Percentiles rank a stretch among this genome's conserved stretches.
These are phyloP conservation scores for Haberlea rhodopensis DNA, from an alignment of 257 asterid genomes.

Conservation along the genomic window DNA sequence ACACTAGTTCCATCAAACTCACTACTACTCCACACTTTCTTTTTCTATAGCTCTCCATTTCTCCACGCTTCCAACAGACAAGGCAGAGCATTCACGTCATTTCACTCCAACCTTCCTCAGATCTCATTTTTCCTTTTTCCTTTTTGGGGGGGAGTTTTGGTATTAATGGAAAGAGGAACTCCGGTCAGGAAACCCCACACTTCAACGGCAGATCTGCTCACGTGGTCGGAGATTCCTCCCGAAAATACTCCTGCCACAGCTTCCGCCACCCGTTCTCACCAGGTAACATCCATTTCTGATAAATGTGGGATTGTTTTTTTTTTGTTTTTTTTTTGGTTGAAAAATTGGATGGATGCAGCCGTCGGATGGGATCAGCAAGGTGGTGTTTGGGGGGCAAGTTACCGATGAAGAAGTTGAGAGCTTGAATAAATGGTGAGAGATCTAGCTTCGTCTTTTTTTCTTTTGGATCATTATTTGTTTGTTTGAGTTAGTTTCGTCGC, in stretches of 20 bases:
- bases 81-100: no score
- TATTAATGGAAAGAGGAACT: conserved; percentile 67
- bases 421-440: conserved; percentile 79
- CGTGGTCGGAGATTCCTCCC: conserved; percentile 85
- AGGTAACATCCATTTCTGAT: conserved; percentile 34
- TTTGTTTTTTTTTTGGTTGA: not conserved
- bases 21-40: not conserved
- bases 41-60: not conserved
- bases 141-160: no score
- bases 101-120: not conserved
- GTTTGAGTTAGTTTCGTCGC: not conserved
- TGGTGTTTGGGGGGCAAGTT: conserved; percentile 96
- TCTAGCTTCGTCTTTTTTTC: conserved; percentile 25
- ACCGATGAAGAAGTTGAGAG: conserved; percentile 95
- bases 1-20: not conserved
- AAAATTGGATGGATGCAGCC: conserved; percentile 52
- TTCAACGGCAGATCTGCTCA: conserved; percentile 91
- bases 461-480: no score
- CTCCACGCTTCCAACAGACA: not conserved
- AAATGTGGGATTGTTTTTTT: not conserved
- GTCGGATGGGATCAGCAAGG: conserved; percentile 89
- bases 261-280: conserved; percentile 63
- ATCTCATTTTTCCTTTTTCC: not conserved
- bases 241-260: conserved; percentile 44
- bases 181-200: conserved; percentile 92